Base-by-base conservation (phyloP, 1,284 basidiomycete genomes). In the Ustilago loliicola region DNA sequence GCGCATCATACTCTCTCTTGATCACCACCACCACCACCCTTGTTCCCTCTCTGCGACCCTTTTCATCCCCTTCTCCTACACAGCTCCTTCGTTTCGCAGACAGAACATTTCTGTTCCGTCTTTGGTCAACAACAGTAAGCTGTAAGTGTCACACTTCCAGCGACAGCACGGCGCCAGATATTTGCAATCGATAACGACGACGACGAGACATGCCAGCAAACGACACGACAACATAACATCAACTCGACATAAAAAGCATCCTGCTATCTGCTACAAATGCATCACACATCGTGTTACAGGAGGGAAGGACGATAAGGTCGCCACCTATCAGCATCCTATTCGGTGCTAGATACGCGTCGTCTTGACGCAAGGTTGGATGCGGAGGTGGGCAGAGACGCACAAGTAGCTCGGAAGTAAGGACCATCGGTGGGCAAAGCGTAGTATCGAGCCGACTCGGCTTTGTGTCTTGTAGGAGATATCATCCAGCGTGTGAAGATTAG, bases 1-100 rank as follows among this genome's bases (percentile, higher is more conserved):
- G 55, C 55, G 48, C 59, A 38, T 30, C 21, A 17, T 42, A 34
- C 27, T 21, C 38, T 21, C 38, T 48, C 59, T 32, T 61, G 58
- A 64, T 60, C 71, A 61, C 50, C 45, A 67, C 52, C 70, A 64
- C 60, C 64, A n/a, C 42, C 48, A 32, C n/a, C n/a, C n/a, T n/a
- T n/a, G n/a, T n/a, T n/a, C n/a, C 38, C 32, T 38, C 47, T 65
- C 58, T 61, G 52, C 62, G 47, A 58, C 59, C 57, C 34, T 57
- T 55, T 23, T 38, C 45, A 25, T 55, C 62, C 34, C 47, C 57
- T 71, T 68, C 72, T 63, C 54, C 42, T 61, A 38, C n/a, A 45
- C 66, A 63, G 19, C 67, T 63, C 60, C 64, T 59, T 72, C 53
- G 40, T 64, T 66, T 71, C 58, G 29, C 50, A 42, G 55, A 42